Conservation (phyloP, 2,329 filamentous ascomycete species). For the Arthrobotrys musiformis region DNA sequence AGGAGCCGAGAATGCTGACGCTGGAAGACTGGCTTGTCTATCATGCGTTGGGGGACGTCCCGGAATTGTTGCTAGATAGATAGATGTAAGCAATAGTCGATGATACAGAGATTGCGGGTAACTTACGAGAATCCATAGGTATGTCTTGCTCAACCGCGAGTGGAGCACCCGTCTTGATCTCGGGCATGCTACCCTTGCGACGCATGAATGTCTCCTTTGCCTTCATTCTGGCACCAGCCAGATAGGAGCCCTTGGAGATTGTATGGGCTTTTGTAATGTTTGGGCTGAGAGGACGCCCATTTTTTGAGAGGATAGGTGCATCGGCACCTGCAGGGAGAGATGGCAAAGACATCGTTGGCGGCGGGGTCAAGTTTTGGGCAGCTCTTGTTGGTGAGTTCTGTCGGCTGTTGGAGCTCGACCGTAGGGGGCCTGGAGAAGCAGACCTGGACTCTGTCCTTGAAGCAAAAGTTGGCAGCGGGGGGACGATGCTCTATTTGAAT, state of each 20-base stretch:
- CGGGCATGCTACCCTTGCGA: slow-evolving; percentile 73
- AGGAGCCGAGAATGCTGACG: slow-evolving; percentile 44
- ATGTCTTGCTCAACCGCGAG: slow-evolving; percentile 70
- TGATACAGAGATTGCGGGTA: slow-evolving; percentile 33
- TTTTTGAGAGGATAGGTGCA: slow-evolving; percentile 28
- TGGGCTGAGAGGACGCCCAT: slow-evolving; percentile 47
- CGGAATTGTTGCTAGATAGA: slow-evolving; percentile 74
- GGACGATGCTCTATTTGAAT: slow-evolving; percentile 31
- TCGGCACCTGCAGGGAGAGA: slow-evolving; percentile 38
- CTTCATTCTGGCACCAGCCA: slow-evolving; percentile 56
- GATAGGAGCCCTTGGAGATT: slow-evolving; percentile 43
- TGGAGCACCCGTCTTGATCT: slow-evolving; percentile 67
- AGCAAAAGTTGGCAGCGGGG: slow-evolving; percentile 47
- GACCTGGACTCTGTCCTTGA: slow-evolving; percentile 40
- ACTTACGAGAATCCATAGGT: slow-evolving; percentile 77
- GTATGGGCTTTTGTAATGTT: slow-evolving; percentile 42
- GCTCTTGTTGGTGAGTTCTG: slow-evolving; percentile 55
- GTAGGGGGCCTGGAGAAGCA: slow-evolving; percentile 35
- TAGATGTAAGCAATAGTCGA: slow-evolving; percentile 33
- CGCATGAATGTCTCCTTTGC: slow-evolving; percentile 62
- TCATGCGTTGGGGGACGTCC: slow-evolving; percentile 73
- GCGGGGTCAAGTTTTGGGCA: slow-evolving; percentile 53
- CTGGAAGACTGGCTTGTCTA: slow-evolving; percentile 61
- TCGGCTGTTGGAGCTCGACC: slow-evolving; percentile 43
- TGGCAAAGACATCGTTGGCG: slow-evolving; percentile 52